These are phyloP conservation scores for Cadophora sp. DNA, from an alignment of 2,329 filamentous ascomycete genomes.

Conservation along the genomic window DNA sequence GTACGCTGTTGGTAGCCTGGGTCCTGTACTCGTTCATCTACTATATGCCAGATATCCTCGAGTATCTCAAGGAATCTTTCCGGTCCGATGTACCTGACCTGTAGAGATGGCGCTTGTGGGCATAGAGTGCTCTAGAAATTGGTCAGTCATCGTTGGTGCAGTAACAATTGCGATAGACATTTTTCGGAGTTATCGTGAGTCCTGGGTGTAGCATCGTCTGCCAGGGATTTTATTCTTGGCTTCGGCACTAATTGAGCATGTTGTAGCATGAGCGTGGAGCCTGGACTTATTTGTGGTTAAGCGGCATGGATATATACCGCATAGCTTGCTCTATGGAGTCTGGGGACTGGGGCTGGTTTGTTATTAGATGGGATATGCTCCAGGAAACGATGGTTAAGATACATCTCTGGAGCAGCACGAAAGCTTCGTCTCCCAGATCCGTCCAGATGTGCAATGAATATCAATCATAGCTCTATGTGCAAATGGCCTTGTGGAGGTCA, in stretches of 20 bases:
- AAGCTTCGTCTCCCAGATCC: not conserved
- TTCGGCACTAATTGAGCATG: not conserved
- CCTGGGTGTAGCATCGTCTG: not conserved
- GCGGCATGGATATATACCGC: not conserved
- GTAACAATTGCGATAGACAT: not conserved
- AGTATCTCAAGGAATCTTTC: not conserved
- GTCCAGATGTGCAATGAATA: not conserved
- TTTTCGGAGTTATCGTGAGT: not conserved
- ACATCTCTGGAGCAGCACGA: not conserved
- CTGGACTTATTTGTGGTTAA: not conserved
- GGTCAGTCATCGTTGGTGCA: not conserved
- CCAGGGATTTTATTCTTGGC: not conserved
- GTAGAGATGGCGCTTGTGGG: not conserved
- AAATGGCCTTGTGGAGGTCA: not conserved
- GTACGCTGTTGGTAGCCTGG: not conserved
- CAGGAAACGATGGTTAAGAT: not conserved
- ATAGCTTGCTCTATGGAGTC: not conserved
- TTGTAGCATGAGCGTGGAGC: not conserved
- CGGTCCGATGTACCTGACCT: not conserved
- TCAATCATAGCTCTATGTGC: not conserved
- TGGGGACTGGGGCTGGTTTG: not conserved
- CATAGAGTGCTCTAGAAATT: not conserved
- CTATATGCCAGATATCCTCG: not conserved
- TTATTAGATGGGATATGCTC: not conserved
- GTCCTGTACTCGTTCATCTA: not conserved